Conservation (phyloP, 2,329 filamentous ascomycete genomes). For the Colletotrichum abscissum region DNA sequence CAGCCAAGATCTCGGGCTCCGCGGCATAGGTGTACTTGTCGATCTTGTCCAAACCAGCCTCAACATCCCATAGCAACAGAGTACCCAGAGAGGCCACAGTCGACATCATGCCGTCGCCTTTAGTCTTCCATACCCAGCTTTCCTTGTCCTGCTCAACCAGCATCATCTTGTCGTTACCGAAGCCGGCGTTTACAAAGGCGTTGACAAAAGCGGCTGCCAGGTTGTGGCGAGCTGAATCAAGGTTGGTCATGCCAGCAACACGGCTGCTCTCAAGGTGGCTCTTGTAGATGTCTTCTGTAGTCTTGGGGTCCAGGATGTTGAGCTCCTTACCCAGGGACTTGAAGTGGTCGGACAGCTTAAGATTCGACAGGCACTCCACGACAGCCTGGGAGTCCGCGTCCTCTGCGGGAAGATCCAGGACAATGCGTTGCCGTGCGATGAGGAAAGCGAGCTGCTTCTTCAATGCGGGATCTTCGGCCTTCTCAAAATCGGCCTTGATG, state of each 20-base stretch:
- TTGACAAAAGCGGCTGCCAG: conserved; percentile 97
- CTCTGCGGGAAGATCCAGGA: conserved; percentile 74
- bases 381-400: conserved; percentile 79
- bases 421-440: conserved; percentile 90
- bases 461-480: conserved; percentile 82
- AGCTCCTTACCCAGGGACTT: conserved; percentile 94
- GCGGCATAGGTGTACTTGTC: conserved; percentile 91
- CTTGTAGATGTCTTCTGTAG: conserved; percentile 99
- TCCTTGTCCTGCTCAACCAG: conserved; percentile 88
- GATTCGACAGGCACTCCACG: conserved; percentile 87
- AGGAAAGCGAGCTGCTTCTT: conserved; percentile 96
- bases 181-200: conserved; percentile 95
- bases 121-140: conserved; percentile 99
- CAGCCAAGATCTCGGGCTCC: conserved; percentile 88
- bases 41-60: conserved; percentile 90
- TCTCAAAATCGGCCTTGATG: conserved; percentile 84
- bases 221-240: conserved; percentile 96
- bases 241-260: conserved; percentile 91
- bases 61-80: conserved; percentile 92
- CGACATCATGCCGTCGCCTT: conserved; percentile 97
- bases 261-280: conserved; percentile 96
- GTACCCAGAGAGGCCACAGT: conserved; percentile 95
- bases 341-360: conserved; percentile 90
- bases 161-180: conserved; percentile 98
- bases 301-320: conserved; percentile 96